phyloP scores from a whole-genome alignment of 352 stramenopile species.

The Phytophthora tentaculata region DNA sequence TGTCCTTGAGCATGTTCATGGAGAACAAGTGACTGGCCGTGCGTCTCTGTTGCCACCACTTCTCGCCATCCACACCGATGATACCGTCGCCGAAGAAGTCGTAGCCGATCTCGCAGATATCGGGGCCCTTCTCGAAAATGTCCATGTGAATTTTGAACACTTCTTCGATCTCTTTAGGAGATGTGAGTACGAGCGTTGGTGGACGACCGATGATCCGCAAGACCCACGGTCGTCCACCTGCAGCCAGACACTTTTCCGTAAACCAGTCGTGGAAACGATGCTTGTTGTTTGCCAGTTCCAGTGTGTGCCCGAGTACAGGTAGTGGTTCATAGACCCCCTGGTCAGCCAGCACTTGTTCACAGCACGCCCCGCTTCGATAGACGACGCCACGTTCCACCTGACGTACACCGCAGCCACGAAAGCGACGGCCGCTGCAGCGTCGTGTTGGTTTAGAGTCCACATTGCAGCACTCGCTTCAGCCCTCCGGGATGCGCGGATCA shows the following conservation, averaged over 20 bases:
- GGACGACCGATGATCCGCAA: slow-evolving; percentile 41
- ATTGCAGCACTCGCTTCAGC: not conserved
- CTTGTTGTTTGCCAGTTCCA: slow-evolving; percentile 1
- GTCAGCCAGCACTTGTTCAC: slow-evolving; percentile 1
- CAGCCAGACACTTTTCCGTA: not conserved
- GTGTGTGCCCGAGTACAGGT: not conserved
- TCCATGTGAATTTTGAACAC: slow-evolving; percentile 50
- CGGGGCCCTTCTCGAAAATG: slow-evolving; percentile 47
- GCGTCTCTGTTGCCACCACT: slow-evolving; percentile 70
- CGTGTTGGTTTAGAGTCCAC: not conserved
- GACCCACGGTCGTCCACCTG: slow-evolving; percentile 38
- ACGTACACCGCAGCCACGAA: not conserved
- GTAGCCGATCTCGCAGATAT: slow-evolving; percentile 27
- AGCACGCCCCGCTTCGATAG: not conserved
- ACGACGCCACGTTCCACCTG: not conserved
- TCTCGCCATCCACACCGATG: slow-evolving; percentile 49
- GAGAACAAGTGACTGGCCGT: slow-evolving; percentile 87
- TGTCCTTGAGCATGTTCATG: slow-evolving; percentile 46
- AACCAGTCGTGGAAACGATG: not conserved
- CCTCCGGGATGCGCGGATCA: not conserved
- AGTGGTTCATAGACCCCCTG: not conserved
- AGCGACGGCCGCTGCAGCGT: not conserved
- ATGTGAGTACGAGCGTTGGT: slow-evolving; percentile 31
- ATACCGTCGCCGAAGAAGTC: slow-evolving; percentile 64
- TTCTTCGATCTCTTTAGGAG: slow-evolving; percentile 28